Evolutionary conservation across 2,329 filamentous ascomycete genomes (phyloP).

Genomic region (Sodiomyces alkalinus): DNA sequence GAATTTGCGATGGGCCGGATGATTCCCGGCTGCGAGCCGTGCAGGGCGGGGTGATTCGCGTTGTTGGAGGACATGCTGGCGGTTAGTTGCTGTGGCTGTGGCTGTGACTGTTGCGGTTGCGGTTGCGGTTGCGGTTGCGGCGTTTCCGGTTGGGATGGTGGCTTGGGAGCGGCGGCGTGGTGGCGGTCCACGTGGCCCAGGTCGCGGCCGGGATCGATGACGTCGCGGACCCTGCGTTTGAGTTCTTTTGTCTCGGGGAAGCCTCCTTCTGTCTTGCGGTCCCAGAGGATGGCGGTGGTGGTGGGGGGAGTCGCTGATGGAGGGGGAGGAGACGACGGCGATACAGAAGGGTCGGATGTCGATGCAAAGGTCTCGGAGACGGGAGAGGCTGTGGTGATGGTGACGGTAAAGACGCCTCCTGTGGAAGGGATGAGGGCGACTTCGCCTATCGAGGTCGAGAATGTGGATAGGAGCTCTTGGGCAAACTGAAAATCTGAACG

Average conservation of each 20-base stretch:
- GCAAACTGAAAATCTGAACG: conserved; percentile 60
- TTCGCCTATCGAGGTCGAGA: conserved; percentile 69
- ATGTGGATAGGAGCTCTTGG: conserved; percentile 91
- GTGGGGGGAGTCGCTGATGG: conserved; percentile 12
- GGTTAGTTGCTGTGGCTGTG: too few relatives aligned
- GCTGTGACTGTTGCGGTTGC: too few relatives aligned
- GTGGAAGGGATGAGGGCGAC: conserved; percentile 75
- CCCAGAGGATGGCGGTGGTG: conserved; percentile 57
- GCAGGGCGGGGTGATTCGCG: background rate
- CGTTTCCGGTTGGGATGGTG: too few relatives aligned
- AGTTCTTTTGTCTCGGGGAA: conserved; percentile 92
- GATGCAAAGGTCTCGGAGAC: background rate
- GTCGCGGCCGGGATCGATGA: conserved; percentile 62
- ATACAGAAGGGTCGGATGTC: too few relatives aligned
- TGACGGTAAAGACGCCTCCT: conserved; percentile 69
- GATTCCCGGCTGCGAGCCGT: background rate
- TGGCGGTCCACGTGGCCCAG: conserved; percentile 67
- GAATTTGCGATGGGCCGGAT: background rate
- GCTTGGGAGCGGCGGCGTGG: conserved; percentile 10
- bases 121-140: too few relatives aligned
- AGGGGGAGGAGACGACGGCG: too few relatives aligned
- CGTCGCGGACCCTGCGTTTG: conserved; percentile 69
- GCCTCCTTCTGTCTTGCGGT: conserved; percentile 71
- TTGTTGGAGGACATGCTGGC: conserved; percentile 1
- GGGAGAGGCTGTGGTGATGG: conserved; percentile 31